Evolutionary conservation across 495 filamentous ascomycete genomes (phyloP).

Genomic region (Penicillium mononematosum): DNA sequence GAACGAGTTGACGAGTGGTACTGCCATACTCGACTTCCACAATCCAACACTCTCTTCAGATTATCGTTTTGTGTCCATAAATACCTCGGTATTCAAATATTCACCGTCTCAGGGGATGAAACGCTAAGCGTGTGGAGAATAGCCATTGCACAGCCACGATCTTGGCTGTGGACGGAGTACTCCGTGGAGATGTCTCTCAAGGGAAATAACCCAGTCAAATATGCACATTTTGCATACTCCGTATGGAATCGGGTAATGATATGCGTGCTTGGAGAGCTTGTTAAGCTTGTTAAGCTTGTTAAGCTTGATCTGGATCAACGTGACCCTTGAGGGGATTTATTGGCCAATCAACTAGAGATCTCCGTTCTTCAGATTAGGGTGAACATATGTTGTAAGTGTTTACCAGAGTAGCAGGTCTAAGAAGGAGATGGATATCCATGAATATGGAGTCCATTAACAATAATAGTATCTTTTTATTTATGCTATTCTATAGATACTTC

Average conservation of each 20-base stretch:
- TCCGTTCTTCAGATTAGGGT: too few relatives aligned
- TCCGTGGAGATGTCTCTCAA: neutral
- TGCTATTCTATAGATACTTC: too few relatives aligned
- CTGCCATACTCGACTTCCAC: neutral
- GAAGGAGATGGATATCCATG: too few relatives aligned
- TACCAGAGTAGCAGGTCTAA: too few relatives aligned
- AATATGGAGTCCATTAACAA: too few relatives aligned
- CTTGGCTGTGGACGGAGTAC: constrained; percentile 15
- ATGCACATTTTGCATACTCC: neutral
- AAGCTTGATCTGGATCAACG: too few relatives aligned
- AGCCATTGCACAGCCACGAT: constrained; percentile 23
- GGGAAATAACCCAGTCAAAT: too few relatives aligned
- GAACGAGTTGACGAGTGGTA: too few relatives aligned
- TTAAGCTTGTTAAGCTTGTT: neutral
- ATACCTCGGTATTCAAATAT: neutral
- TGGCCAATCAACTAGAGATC: too few relatives aligned
- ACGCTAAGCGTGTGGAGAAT: constrained; percentile 18
- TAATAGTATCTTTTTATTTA: too few relatives aligned
- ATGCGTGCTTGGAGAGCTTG: constrained; percentile 1
- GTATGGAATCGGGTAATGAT: neutral
- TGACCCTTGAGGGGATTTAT: too few relatives aligned
- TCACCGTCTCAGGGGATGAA: constrained; percentile 12
- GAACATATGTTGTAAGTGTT: too few relatives aligned
- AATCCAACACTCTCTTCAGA: neutral
- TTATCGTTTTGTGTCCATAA: neutral